phyloP scores from a whole-genome alignment of 148 eudicot genomes.

The Camellia granthamiana region DNA sequence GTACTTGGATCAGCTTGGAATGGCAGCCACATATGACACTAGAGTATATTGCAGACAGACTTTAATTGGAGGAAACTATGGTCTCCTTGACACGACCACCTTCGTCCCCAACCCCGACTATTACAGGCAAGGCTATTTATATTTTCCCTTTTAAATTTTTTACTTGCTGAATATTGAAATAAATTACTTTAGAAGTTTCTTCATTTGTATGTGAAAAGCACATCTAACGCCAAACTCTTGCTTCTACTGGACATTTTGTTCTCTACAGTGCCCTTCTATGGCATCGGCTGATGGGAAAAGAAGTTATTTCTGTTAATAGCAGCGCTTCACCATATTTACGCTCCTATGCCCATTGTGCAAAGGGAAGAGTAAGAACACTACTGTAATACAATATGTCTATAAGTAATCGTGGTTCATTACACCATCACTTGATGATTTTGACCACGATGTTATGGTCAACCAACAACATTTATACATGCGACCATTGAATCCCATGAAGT shows the following conservation, averaged over 20 bases:
- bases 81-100: conserved; percentile 61
- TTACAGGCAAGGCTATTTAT: conserved; percentile 47
- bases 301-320: conserved; percentile 58
- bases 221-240: neutral
- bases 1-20: conserved; percentile 87
- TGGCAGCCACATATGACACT: conserved; percentile 67
- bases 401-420: neutral
- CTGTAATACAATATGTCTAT: neutral
- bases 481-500: neutral
- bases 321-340: conserved; percentile 55
- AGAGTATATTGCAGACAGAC: conserved; percentile 88
- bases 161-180: neutral
- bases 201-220: neutral
- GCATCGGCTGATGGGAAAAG: conserved; percentile 80
- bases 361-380: conserved; percentile 58
- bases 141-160: neutral
- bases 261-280: conserved; percentile 72
- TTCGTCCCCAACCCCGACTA: conserved; percentile 85
- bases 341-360: conserved; percentile 79
- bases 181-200: neutral
- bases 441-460: neutral
- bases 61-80: conserved; percentile 83
- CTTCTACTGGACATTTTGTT: conserved; percentile 12
- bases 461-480: neutral
- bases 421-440: neutral